Conservation (phyloP, 2,329 filamentous ascomycete species). For the Fusarium incarnatum region DNA sequence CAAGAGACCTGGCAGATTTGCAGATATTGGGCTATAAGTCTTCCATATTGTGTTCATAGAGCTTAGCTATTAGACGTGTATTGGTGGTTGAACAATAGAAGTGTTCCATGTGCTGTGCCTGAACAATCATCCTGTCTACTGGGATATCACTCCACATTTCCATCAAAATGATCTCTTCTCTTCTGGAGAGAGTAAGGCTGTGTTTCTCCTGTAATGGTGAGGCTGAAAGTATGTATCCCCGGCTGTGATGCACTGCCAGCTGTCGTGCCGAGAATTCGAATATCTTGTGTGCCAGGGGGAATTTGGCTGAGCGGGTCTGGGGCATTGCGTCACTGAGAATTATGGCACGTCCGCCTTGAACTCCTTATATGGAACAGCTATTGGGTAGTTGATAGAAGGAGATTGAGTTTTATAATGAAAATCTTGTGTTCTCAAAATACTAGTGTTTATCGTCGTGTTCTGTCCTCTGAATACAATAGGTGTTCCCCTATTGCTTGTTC, state of each 20-base stretch:
- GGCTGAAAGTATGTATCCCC: too few species aligned
- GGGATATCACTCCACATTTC: rapidly evolving
- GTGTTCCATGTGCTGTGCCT: background rate
- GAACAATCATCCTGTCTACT: background rate
- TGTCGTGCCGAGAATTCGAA: background rate
- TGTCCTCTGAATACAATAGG: rapidly evolving
- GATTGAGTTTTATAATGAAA: rapidly evolving
- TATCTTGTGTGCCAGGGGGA: background rate
- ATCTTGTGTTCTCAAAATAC: background rate
- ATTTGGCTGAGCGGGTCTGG: background rate
- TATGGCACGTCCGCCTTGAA: background rate
- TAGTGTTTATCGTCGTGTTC: rapidly evolving
- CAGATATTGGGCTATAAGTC: rapidly evolving
- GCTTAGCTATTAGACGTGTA: rapidly evolving
- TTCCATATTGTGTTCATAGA: background rate
- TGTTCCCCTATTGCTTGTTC: background rate
- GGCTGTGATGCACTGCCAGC: background rate
- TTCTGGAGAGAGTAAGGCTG: too few species aligned
- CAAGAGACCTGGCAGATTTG: background rate
- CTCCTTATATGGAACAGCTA: background rate
- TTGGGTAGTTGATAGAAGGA: rapidly evolving
- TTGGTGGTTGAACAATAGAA: background rate
- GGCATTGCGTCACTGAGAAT: background rate
- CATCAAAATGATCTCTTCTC: background rate
- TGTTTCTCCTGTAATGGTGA: too few species aligned